Evolutionary conservation across 1,139 yeast species (phyloP).

Genomic region (Blastobotrys malaysiensis): DNA sequence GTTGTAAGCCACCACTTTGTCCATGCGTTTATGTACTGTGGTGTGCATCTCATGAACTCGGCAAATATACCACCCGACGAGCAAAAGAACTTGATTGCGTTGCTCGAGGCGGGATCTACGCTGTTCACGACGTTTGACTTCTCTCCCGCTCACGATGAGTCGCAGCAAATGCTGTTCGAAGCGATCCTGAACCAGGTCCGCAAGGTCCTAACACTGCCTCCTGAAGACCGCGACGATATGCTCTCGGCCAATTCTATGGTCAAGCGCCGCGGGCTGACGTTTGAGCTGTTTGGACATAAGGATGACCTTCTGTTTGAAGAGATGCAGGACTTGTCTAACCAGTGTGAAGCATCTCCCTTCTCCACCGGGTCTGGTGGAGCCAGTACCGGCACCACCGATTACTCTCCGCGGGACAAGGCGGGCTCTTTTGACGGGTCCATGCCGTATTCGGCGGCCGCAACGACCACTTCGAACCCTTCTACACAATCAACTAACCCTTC

Average conservation of each 20-base stretch:
- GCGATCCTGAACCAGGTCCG: slow-evolving; percentile 18
- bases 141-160: slow-evolving; percentile 15
- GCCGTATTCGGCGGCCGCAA: not conserved
- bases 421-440: not conserved
- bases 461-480: not conserved
- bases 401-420: not conserved
- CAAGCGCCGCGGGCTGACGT: slow-evolving; percentile 9
- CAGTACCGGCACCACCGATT: not conserved
- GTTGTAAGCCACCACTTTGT: slow-evolving; percentile 19
- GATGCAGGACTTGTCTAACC: not conserved
- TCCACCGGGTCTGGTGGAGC: not conserved
- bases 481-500: not conserved
- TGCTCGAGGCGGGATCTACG: slow-evolving; percentile 9
- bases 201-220: slow-evolving; percentile 17
- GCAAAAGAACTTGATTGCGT: slow-evolving; percentile 10
- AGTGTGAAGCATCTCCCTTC: not conserved
- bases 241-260: not conserved
- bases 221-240: slow-evolving; percentile 18
- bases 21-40: slow-evolving; percentile 23
- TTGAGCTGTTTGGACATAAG: slow-evolving; percentile 6
- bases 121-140: slow-evolving; percentile 16
- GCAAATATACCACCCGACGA: slow-evolving; percentile 16
- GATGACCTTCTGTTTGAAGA: slow-evolving; percentile 1
- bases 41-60: slow-evolving; percentile 21
- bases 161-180: slow-evolving; percentile 16